These are phyloP conservation scores for Saposhnikovia divaricata DNA, from an alignment of 129 eudicot genomes.

Conservation along the genomic window DNA sequence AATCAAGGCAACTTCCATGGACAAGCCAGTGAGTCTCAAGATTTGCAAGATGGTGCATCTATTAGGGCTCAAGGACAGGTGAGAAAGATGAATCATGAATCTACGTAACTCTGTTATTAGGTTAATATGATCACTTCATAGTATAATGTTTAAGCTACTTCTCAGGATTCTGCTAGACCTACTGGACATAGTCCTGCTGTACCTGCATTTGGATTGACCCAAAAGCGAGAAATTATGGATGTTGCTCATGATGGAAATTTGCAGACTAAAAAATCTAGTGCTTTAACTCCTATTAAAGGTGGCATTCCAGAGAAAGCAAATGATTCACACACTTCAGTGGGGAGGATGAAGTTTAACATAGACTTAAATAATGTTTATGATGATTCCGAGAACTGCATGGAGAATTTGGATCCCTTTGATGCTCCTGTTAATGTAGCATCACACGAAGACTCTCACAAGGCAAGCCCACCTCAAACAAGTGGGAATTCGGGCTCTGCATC, in stretches of 20 bases:
- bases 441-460: slow-evolving; percentile 10
- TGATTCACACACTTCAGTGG: slow-evolving; percentile 11
- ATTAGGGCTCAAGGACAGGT: slow-evolving; percentile 12
- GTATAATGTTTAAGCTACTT: not conserved
- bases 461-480: slow-evolving; percentile 32
- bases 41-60: slow-evolving; percentile 12
- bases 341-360: slow-evolving; percentile 17
- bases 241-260: slow-evolving; percentile 6
- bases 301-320: slow-evolving; percentile 9
- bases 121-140: not conserved
- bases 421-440: slow-evolving; percentile 7
- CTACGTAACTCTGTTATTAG: not conserved
- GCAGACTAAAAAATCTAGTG: not conserved
- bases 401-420: slow-evolving; percentile 15
- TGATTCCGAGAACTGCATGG: slow-evolving; percentile 22
- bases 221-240: slow-evolving; percentile 9
- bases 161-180: slow-evolving; percentile 11
- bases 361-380: slow-evolving; percentile 23
- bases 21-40: slow-evolving; percentile 19
- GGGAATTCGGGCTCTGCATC: slow-evolving; percentile 27
- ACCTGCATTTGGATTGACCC: not conserved
- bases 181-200: not conserved
- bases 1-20: slow-evolving; percentile 9
- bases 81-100: not conserved
- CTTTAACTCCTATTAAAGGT: not conserved